These are phyloP conservation scores for Prunus kanzakura DNA, from an alignment of 306 rosid species.

Conservation along the genomic window DNA sequence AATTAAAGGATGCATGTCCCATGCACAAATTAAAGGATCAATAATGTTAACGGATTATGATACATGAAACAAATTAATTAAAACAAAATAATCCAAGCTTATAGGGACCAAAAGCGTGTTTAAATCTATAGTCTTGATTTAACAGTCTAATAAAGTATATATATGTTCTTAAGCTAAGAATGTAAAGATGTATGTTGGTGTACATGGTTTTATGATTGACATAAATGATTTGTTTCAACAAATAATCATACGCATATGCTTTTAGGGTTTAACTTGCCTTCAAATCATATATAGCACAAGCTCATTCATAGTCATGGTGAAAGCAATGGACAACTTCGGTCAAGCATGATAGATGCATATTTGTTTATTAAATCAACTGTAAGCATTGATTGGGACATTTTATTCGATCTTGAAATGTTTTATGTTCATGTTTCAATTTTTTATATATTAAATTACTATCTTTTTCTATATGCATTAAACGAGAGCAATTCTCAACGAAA, in stretches of 20 bases:
- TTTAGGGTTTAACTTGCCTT: conserved; percentile 10
- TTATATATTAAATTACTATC: not conserved
- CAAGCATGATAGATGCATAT: not conserved
- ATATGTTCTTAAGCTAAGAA: too few species aligned
- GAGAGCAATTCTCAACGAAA: too few species aligned
- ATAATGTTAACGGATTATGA: not conserved
- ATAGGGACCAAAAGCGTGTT: not conserved
- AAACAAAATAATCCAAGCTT: too few species aligned
- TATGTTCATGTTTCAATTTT: not conserved
- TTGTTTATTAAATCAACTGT: not conserved
- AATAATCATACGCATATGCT: conserved; percentile 7
- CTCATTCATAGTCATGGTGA: conserved; percentile 6
- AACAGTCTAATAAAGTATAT: not conserved
- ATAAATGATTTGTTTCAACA: conserved; percentile 9
- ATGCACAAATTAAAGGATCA: not conserved
- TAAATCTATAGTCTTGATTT: not conserved
- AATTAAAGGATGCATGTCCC: too few species aligned
- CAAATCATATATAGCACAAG: conserved; percentile 1
- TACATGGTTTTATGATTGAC: conserved; percentile 6
- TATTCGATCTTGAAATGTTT: not conserved
- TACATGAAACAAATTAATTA: not conserved
- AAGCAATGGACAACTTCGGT: not conserved
- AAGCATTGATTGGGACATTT: not conserved
- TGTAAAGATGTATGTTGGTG: not conserved
- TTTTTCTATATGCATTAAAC: too few species aligned